A percentile compares a stretch with the other conserved stretches of the same genome.
phyloP scores from a whole-genome alignment of 208 protist species.

The Porcisia hertigi region DNA sequence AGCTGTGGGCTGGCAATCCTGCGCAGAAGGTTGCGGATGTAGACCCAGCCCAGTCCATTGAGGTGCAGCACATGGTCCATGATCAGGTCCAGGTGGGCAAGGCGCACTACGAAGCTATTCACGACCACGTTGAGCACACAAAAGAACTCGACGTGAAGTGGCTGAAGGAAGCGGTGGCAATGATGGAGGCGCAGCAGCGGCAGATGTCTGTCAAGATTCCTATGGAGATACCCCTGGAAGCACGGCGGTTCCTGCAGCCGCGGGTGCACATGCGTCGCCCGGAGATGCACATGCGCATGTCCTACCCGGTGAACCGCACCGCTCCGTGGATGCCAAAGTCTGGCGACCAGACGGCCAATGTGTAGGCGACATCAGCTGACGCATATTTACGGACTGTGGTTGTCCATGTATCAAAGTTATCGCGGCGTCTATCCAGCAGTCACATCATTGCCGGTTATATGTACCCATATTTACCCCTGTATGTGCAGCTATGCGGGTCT shows the following conservation, averaged over 20 bases:
- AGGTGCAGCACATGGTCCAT: constrained; percentile 76
- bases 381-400: background rate
- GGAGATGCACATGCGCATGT: constrained; percentile 89
- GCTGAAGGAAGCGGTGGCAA: constrained; percentile 55
- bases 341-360: constrained; percentile 76
- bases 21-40: constrained; percentile 88
- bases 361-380: constrained; percentile 30
- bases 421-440: background rate
- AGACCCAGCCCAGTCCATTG: constrained; percentile 57
- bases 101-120: constrained; percentile 66
- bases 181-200: constrained; percentile 86
- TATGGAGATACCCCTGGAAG: constrained; percentile 87
- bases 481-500: background rate
- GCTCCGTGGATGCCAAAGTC: constrained; percentile 90
- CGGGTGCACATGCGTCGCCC: constrained; percentile 87
- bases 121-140: constrained; percentile 73
- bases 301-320: constrained; percentile 85
- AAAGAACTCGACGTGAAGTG: constrained; percentile 66
- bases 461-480: too few relatives aligned
- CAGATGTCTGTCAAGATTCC: constrained; percentile 76
- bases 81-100: constrained; percentile 55
- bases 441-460: background rate
- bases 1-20: constrained; percentile 92
- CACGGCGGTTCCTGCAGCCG: constrained; percentile 77
- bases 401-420: background rate